A percentile compares a stretch with the other conserved stretches of the same genome.
Conservation (phyloP, 176 grass and related monocot species). For the Leersia perrieri region DNA sequence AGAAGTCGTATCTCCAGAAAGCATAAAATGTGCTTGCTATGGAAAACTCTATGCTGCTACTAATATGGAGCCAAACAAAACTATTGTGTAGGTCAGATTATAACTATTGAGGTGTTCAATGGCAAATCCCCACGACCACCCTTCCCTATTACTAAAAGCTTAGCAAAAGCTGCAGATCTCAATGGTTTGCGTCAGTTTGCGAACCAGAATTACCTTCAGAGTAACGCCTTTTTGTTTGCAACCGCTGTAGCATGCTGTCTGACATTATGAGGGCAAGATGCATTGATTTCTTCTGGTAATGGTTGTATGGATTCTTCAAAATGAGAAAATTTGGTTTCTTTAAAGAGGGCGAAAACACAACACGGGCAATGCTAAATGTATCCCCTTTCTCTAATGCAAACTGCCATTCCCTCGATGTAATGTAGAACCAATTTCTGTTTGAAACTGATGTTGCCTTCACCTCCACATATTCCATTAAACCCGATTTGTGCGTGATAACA, state of each 20-base stretch:
- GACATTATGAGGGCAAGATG: conserved; percentile 62
- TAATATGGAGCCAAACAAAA: background rate
- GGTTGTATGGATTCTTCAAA: conserved; percentile 60
- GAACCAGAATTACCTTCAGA: background rate
- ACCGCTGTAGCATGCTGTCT: conserved; percentile 12
- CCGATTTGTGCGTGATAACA: conserved; percentile 39
- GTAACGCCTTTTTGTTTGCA: background rate
- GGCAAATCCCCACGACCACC: background rate
- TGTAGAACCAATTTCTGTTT: conserved; percentile 77
- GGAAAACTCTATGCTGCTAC: background rate
- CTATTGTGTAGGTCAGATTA: background rate
- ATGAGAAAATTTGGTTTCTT: conserved; percentile 62
- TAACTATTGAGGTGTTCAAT: background rate
- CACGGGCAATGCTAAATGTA: conserved; percentile 70
- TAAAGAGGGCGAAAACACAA: conserved; percentile 38
- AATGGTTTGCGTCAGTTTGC: background rate
- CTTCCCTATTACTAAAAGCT: background rate
- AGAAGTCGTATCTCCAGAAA: background rate
- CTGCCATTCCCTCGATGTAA: conserved; percentile 83
- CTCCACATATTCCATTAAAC: conserved; percentile 71
- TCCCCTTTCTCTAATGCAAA: conserved; percentile 70
- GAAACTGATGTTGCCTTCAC: conserved; percentile 76
- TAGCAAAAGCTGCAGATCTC: background rate
- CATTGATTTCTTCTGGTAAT: conserved; percentile 60
- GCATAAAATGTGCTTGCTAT: background rate